Base-by-base conservation (phyloP, 2,329 filamentous ascomycete species). In the Dothistroma pini region DNA sequence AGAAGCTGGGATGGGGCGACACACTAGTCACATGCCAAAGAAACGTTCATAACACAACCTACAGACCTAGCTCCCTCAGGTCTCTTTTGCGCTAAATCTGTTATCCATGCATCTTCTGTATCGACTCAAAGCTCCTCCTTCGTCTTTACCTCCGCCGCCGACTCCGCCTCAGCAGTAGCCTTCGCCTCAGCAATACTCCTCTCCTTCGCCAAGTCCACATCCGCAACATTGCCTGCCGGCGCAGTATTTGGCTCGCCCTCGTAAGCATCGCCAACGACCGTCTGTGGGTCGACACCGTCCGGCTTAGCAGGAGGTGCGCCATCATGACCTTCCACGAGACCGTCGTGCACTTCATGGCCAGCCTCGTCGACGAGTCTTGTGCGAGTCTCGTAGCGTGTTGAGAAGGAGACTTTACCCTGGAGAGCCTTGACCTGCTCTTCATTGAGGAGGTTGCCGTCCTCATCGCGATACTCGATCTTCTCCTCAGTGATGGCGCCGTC, bases 381-480 rank as follows among this genome's bases (percentile, higher is more conserved):
- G 66, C 90, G 85, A n/a, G 93, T 97, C 81, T 97, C 93, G 74
- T 97, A 97, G 68, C 89, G 89, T 12, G 95, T 97, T 79, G 96
- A 88, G 79, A 99, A 97, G 71, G 91, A 91, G 62, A 97, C 93
- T 77, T 96, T 96, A 71, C 93, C 95, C 75, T 93, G 85, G 34
- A 99, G 85, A 21, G 84, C 85, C 71, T 89, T 86, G 61, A 99
- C 92, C 74, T 96, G 86, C 71, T 92, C 89, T 58, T 89, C 86
- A 71, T 93, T 81, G 34, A 99, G 84, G 34, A 97, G 75, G 72
- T 97, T 97, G 67, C 95, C 95, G 69, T 96, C 83, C 76, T 97
- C 91, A 75, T 97, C 95, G 57, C 95, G 89, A 78, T 96, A 99
- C 78, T 97, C 95, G 52, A 97, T 81, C 68, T 88, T 89, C 78